phyloP scores from a whole-genome alignment of 768 basidiomycete genomes.

The Suillus subaureus region DNA sequence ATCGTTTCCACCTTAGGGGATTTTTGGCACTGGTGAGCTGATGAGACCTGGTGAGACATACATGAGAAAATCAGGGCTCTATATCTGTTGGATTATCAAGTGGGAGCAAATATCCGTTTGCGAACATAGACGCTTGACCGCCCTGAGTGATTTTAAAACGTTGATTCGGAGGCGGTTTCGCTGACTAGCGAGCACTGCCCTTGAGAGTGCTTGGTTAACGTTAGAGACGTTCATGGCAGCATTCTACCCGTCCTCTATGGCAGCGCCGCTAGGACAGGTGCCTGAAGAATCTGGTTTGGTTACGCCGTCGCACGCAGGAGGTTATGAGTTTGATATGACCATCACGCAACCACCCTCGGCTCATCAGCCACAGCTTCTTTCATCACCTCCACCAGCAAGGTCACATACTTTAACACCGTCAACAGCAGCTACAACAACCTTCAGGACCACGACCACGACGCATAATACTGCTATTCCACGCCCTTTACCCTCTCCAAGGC shows the following conservation, averaged over 20 bases:
- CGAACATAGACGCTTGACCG: neutral
- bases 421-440: conserved; percentile 15
- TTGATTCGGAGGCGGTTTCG: conserved; percentile 19
- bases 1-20: too few relatives aligned
- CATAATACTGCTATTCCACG: conserved; percentile 35
- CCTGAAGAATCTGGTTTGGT: conserved; percentile 49
- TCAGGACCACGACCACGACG: conserved; percentile 19
- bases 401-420: conserved; percentile 12
- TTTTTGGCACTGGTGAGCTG: neutral
- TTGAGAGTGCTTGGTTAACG: conserved; percentile 13
- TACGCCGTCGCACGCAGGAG: conserved; percentile 56
- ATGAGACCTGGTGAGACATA: conserved; percentile 4
- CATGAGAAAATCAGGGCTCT: neutral
- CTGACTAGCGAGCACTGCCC: conserved; percentile 26
- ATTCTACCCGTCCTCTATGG: conserved; percentile 53
- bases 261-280: conserved; percentile 47
- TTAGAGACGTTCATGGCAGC: conserved; percentile 26
- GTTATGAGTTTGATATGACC: conserved; percentile 70
- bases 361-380: conserved; percentile 29
- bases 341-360: conserved; percentile 26
- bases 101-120: conserved; percentile 7
- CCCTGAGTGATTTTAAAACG: conserved; percentile 16
- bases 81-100: neutral
- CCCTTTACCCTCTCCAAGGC: conserved; percentile 33
- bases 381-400: conserved; percentile 18